Percentiles rank a stretch among this genome's conserved stretches.
Evolutionary conservation across 2,329 filamentous ascomycete genomes (phyloP).

Genomic region (Cytospora paraplurivora): DNA sequence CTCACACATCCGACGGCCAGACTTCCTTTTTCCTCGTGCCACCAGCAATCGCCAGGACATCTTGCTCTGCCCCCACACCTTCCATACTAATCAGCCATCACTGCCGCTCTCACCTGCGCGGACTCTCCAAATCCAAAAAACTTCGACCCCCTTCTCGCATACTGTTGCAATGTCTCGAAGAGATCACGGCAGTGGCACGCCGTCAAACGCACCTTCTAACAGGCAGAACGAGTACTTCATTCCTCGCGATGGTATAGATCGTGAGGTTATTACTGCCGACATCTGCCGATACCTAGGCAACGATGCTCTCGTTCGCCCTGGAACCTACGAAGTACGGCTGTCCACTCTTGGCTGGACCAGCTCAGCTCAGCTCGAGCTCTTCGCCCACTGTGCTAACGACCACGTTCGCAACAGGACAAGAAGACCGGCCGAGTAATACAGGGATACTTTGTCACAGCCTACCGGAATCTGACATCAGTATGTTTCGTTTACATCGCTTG

Average conservation of each 20-base stretch:
- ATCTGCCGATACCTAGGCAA: conserved; percentile 84
- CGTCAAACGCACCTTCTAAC: conserved; percentile 41
- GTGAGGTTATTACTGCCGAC: conserved; percentile 81
- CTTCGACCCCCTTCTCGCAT: conserved; percentile 10
- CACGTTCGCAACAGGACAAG: conserved; percentile 38
- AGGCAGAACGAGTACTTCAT: conserved; percentile 80
- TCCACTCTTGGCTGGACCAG: conserved; percentile 29
- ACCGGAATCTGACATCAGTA: conserved; percentile 77
- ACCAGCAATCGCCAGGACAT: conserved; percentile 2
- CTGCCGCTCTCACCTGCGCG: conserved; percentile 18
- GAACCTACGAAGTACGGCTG: conserved; percentile 68
- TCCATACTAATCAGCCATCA: conserved; percentile 24
- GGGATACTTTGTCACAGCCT: conserved; percentile 78
- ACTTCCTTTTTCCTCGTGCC: conserved; percentile 2
- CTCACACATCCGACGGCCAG: conserved; percentile 9
- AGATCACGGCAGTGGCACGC: conserved; percentile 36
- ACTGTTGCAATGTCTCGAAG: conserved; percentile 43
- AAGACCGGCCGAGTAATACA: conserved; percentile 63
- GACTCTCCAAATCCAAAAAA: background rate
- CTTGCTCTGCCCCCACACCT: background rate
- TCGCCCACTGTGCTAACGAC: conserved; percentile 14
- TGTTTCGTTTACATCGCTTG: conserved; percentile 38
- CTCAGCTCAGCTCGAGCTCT: background rate
- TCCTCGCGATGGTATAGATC: conserved; percentile 77
- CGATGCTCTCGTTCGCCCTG: conserved; percentile 76